Evolutionary conservation across 2,329 filamentous ascomycete genomes (phyloP).

Genomic region (Tolypocladium sp.): DNA sequence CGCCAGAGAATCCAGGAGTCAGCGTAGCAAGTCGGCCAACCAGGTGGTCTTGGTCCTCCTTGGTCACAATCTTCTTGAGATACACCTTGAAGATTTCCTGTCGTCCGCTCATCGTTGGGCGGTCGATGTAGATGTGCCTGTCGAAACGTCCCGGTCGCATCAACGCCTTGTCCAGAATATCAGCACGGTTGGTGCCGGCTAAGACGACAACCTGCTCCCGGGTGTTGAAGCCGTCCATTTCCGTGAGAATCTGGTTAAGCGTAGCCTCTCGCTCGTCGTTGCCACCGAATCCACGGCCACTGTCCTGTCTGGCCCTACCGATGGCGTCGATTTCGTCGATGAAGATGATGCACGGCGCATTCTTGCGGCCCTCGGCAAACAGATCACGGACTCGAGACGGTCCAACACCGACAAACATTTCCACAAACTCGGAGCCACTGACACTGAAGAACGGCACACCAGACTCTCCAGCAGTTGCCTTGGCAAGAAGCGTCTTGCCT

Average conservation of each 20-base stretch:
- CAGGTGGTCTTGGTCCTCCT: slow-evolving; percentile 80
- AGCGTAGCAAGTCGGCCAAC: slow-evolving; percentile 83
- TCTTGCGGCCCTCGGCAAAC: slow-evolving; percentile 90
- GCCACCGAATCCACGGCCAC: slow-evolving; percentile 63
- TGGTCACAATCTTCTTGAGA: slow-evolving; percentile 86
- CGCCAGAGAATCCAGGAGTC: slow-evolving; percentile 93
- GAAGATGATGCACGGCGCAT: slow-evolving; percentile 97
- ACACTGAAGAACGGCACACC: slow-evolving; percentile 97
- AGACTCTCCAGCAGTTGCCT: slow-evolving; percentile 95
- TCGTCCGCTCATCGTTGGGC: slow-evolving; percentile 91
- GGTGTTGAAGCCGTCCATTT: slow-evolving; percentile 99
- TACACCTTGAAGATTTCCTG: slow-evolving; percentile 96
- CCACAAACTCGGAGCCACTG: slow-evolving; percentile 96
- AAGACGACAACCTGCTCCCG: slow-evolving; percentile 93
- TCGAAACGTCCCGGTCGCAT: slow-evolving; percentile 97
- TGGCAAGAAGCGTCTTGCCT: slow-evolving; percentile 94
- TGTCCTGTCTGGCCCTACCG: slow-evolving; percentile 78
- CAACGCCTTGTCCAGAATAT: slow-evolving; percentile 88
- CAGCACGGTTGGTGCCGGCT: slow-evolving; percentile 90
- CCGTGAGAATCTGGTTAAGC: slow-evolving; percentile 94
- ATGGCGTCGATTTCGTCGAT: slow-evolving; percentile 99
- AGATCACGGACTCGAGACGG: slow-evolving; percentile 90
- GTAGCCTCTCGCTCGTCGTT: slow-evolving; percentile 97
- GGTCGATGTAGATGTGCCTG: slow-evolving; percentile 89
- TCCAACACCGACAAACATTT: slow-evolving; percentile 99